Base-by-base conservation (phyloP, 306 rosid species). In the Morella rubra region DNA sequence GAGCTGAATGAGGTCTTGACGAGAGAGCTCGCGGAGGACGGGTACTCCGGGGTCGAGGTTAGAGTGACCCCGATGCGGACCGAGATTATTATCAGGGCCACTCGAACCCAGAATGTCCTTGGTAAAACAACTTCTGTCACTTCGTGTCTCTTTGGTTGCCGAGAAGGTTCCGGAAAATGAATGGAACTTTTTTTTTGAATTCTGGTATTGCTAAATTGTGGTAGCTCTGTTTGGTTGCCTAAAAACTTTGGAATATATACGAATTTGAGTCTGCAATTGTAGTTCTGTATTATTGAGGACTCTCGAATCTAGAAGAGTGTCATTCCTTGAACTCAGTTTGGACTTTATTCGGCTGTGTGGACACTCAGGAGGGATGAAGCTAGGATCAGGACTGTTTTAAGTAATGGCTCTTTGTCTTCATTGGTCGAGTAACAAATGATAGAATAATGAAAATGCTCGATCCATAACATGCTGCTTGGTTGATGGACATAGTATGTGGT, bases 1-100 rank as follows among this genome's bases (percentile, higher is more conserved):
- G 98, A 93, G 76, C 86, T 88, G 81, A 89, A 91, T 44, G 95
- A 93, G 80, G 90, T 86, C 71, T 69, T 90, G 65, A 93, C 91
- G n/a, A 83, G 93, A 76, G 95, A 93, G 79, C 88, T 90, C 0
- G 98, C 91, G 0, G 95, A 91, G 69, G 90, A 91, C 60, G 96
- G 95, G 12, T 87, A 90, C 87, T 90, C 94, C 0, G 97, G 96
- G 55, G 91, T 90, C 4, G 92, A 92, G 56, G 96, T 90, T 55
- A 87, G 92, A 80, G 92, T 87, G 27, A 93, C 96, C 3, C 92
- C 96, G 0, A 84, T 90, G 91, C 84, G 88, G 16, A 92, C 97
- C 16, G 92, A 92, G 82, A 92, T 90, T 81, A 89, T 92, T 56
- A 89, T 90, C 61, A 73, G 93, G 76, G 93, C 93, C 53, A 90